Conservation (phyloP, 2,329 filamentous ascomycete genomes). For the Aschersonia sp. region DNA sequence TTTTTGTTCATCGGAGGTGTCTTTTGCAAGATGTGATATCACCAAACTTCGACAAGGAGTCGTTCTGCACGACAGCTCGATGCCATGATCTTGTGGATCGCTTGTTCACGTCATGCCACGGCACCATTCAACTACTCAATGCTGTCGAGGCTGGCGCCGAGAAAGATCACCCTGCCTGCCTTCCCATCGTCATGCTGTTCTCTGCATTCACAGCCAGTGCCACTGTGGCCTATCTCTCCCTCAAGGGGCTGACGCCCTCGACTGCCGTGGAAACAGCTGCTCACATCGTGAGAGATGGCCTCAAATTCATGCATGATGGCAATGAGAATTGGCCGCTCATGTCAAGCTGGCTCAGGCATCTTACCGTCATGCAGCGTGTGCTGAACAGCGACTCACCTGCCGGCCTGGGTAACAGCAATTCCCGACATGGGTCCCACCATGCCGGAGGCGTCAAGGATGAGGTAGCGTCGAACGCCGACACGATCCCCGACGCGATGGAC, state of each 20-base stretch:
- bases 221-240: slow-evolving; percentile 46
- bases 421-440: slow-evolving; percentile 7
- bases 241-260: slow-evolving; percentile 42
- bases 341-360: slow-evolving; percentile 43
- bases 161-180: slow-evolving; percentile 34
- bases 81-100: slow-evolving; percentile 39
- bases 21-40: slow-evolving; percentile 43
- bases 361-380: slow-evolving; percentile 47
- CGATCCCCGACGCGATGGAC: slow-evolving; percentile 41
- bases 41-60: slow-evolving; percentile 35
- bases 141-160: slow-evolving; percentile 36
- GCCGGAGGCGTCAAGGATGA: slow-evolving; percentile 35
- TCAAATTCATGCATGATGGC: slow-evolving; percentile 43
- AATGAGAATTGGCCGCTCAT: slow-evolving; percentile 46
- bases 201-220: slow-evolving; percentile 46
- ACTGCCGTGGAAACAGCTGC: slow-evolving; percentile 42
- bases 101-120: slow-evolving; percentile 44
- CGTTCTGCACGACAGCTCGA: slow-evolving; percentile 34
- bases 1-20: slow-evolving; percentile 45
- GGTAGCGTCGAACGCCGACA: slow-evolving; percentile 37
- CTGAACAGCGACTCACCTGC: slow-evolving; percentile 25
- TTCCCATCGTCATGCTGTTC: slow-evolving; percentile 50
- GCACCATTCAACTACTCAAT: slow-evolving; percentile 39
- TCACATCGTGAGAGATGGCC: slow-evolving; percentile 41
- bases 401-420: not conserved